A percentile compares a stretch with the other conserved stretches of the same genome.
phyloP scores from a whole-genome alignment of 164 flowering plant genomes.

The Piper longum region DNA sequence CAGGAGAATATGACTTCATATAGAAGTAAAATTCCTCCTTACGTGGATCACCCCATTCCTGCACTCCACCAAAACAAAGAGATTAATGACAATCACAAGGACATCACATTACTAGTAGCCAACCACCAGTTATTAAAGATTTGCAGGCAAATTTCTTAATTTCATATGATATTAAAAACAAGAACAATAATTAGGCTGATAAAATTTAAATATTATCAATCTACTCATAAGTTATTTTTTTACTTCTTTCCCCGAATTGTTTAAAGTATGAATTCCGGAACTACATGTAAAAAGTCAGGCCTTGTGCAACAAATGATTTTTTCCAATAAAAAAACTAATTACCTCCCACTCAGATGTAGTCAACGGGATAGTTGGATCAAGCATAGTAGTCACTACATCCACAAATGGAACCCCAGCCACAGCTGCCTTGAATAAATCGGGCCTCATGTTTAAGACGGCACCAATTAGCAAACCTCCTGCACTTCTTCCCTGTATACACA shows the following conservation, averaged over 20 bases:
- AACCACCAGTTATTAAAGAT: too few species aligned
- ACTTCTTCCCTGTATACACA: slow-evolving; percentile 82
- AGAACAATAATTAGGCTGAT: too few species aligned
- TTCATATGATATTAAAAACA: too few species aligned
- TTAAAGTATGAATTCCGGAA: too few species aligned
- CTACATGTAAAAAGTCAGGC: background rate
- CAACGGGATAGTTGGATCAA: slow-evolving; percentile 27
- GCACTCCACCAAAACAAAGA: slow-evolving; percentile 3
- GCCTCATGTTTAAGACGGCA: slow-evolving; percentile 86
- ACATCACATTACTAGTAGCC: too few species aligned
- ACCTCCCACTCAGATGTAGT: slow-evolving; percentile 30
- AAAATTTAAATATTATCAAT: too few species aligned
- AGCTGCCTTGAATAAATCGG: slow-evolving; percentile 80
- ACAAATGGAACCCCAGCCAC: slow-evolving; percentile 92
- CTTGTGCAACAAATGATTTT: background rate
- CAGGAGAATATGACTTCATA: slow-evolving; percentile 86
- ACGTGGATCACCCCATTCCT: slow-evolving; percentile 95
- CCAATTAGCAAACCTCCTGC: slow-evolving; percentile 97
- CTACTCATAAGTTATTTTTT: too few species aligned
- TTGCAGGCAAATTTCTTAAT: too few species aligned
- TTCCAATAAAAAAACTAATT: background rate
- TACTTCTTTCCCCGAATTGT: too few species aligned
- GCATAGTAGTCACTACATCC: slow-evolving; percentile 96
- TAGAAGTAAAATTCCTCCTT: slow-evolving; percentile 67
- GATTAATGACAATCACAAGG: too few species aligned